Evolutionary conservation across 2,329 filamentous ascomycete genomes (phyloP).

Genomic region (Epichloe sibirici): DNA sequence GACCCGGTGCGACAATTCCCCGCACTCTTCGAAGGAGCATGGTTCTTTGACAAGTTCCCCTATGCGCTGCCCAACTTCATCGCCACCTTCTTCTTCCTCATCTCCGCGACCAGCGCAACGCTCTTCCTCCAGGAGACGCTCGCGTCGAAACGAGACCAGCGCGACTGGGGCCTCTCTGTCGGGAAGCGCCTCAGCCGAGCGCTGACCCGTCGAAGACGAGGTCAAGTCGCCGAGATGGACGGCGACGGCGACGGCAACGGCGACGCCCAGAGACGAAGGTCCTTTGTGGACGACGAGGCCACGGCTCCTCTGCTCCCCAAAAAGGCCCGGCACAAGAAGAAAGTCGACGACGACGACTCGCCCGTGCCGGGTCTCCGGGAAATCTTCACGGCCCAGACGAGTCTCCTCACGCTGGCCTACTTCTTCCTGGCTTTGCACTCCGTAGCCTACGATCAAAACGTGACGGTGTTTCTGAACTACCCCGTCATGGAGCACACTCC

Average conservation of each 20-base stretch:
- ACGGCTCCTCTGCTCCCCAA: slow-evolving; percentile 40
- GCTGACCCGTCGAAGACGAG: slow-evolving; percentile 14
- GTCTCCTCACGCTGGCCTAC: slow-evolving; percentile 65
- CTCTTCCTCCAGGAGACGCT: slow-evolving; percentile 86
- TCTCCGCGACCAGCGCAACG: slow-evolving; percentile 60
- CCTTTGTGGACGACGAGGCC: slow-evolving; percentile 43
- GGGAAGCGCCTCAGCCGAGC: slow-evolving; percentile 51
- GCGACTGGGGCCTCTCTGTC: slow-evolving; percentile 64
- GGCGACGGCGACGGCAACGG: slow-evolving; percentile 3
- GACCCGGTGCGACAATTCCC: slow-evolving; percentile 69
- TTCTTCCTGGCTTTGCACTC: slow-evolving; percentile 71
- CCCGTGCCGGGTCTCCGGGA: slow-evolving; percentile 36
- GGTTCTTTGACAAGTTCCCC: slow-evolving; percentile 63
- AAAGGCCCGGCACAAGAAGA: slow-evolving; percentile 15
- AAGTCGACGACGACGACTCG: slow-evolving; percentile 8
- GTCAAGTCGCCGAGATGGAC: neutral
- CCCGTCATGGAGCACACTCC: slow-evolving; percentile 45
- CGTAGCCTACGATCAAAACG: slow-evolving; percentile 74
- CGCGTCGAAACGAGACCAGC: slow-evolving; percentile 51
- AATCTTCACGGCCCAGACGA: slow-evolving; percentile 63
- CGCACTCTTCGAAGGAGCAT: slow-evolving; percentile 50
- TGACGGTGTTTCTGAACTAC: slow-evolving; percentile 82
- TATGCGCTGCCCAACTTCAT: slow-evolving; percentile 79
- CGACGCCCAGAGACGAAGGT: slow-evolving; percentile 24
- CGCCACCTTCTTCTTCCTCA: slow-evolving; percentile 60